Evolutionary conservation across 164 flowering plant species (phyloP).

Genomic region (Vitis rupestris): DNA sequence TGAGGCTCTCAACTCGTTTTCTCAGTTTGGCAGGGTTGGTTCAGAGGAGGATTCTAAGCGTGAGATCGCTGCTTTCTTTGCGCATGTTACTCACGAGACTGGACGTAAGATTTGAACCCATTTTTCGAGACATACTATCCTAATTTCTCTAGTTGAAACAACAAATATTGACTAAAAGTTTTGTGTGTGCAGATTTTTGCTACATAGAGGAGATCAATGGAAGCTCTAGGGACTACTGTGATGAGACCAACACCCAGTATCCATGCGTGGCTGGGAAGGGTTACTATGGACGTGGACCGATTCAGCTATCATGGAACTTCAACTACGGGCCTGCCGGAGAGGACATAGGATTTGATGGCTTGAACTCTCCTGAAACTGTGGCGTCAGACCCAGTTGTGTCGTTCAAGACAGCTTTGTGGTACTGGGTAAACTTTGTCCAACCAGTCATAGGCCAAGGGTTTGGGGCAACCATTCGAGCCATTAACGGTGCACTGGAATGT

Average conservation of each 20-base stretch:
- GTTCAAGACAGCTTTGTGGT: background rate
- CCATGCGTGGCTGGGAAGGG: constrained; percentile 5
- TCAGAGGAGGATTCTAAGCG: constrained; percentile 32
- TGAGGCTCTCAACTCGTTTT: constrained; percentile 19
- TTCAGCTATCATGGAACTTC: background rate
- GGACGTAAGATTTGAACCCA: background rate
- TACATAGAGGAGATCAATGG: constrained; percentile 14
- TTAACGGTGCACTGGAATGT: background rate
- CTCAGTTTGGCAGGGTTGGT: constrained; percentile 33
- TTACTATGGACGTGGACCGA: background rate
- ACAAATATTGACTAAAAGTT: background rate
- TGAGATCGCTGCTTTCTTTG: constrained; percentile 48
- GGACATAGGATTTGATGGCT: constrained; percentile 1
- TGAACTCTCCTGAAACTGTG: constrained; percentile 1
- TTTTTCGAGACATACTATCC: background rate
- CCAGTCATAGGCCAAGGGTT: background rate
- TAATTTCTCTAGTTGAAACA: background rate
- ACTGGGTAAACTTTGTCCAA: background rate
- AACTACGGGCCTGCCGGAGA: constrained; percentile 3
- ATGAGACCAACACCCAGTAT: background rate
- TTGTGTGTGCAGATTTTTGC: constrained; percentile 10
- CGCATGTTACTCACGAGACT: constrained; percentile 4
- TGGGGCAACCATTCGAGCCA: background rate
- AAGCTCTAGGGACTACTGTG: constrained; percentile 6
- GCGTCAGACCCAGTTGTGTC: background rate